Base-by-base conservation (phyloP, 352 stramenopile species). In the Phytophthora gonapodyides region DNA sequence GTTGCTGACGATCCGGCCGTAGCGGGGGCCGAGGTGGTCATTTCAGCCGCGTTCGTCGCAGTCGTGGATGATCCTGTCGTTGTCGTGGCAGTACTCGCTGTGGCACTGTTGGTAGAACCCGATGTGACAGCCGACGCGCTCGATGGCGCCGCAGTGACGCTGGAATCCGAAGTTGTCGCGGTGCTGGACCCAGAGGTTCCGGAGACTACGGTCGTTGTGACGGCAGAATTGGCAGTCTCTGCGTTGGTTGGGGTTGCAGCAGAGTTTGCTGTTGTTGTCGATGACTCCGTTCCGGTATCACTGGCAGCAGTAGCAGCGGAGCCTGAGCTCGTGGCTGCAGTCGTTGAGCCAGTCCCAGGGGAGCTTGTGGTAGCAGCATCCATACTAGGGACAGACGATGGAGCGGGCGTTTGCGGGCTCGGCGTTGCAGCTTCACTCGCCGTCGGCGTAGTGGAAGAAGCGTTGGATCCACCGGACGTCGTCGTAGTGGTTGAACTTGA, bases 91-190 rank as follows among this genome's bases (percentile, higher is more conserved):
- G 21, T 24, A 3, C 21, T 24, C 21, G 21, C 21, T 24, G 21
- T 24, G 21, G 21, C 21, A 24, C 21, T 24, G 21, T 24, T 24
- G 21, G 21, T 3, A 3, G 21, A 24, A 24, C 21, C 21, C 21
- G 21, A 24, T 3, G 21, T 24, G 21, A 3, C 21, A n/a, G n/a
- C n/a, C n/a, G n/a, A n/a, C n/a, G n/a, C n/a, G n/a, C n/a, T n/a
- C 5, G 40, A 42, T 24, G 40, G 21, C 13, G 31, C 31, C 10
- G 37, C 27, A 11, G 51, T 31, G 16, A 33, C 10, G 15, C 40
- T 42, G n/a, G 54, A 35, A 38, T 52, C 42, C 24, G 45, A 49
- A 38, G 21, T 57, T 4, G 24, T 21, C 35, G 21, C 21, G 21
- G 21, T 24, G 21, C 3, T 24, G 3, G 53, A 43, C 24, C 35